Evolutionary conservation across 2,329 filamentous ascomycete genomes (phyloP), one percentile per base, ranked within the genome.

Genomic region (Alternaria brassicae): DNA sequence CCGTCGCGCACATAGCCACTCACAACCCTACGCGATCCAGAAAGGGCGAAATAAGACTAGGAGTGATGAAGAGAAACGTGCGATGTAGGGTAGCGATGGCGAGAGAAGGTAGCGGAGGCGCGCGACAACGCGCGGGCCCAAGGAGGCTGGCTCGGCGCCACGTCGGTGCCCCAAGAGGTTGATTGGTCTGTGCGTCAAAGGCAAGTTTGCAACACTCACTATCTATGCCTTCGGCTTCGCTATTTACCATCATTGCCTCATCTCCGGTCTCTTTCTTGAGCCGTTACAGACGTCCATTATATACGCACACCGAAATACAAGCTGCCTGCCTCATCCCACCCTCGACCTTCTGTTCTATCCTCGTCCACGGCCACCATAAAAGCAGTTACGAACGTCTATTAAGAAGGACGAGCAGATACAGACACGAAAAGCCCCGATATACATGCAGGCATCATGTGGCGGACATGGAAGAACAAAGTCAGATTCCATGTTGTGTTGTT

Each of bases 1-100:
- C 28, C 17, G 13, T 48, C 27, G 41, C 58, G 48, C 58, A 61
- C 61, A 40, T 21, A 39, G 21, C 21, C 12, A 17, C 32, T 39
- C 12, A 39, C 21, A 28, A 37, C 36, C 47, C 47, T 49, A 10
- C 47, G 47, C 39, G 6, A 27, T 49, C 21, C 9, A 9, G 6
- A 39, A 39, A 17, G 32, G 21, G 13, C 34, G 7, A 27, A 10
- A 49, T 9, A 37, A 49, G 45, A 48, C 28, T 15, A 48, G 17
- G 28, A 48, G 30, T 48, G 17, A 36, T 9, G 19, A n/a, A 37
- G 17, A 49, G 21, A 36, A 30, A 37, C 45, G 4, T 37, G 32
- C 17, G 13, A 37, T 6, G 21, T 49, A 49, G 13, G 8, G 28
- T 37, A n/a, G 45, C 19, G 19, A 37, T 37, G 13, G 45, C 13